A percentile compares a stretch with the other conserved stretches of the same genome.
phyloP scores from a whole-genome alignment of 345 rosid genomes.

The Corchorus capsularis region DNA sequence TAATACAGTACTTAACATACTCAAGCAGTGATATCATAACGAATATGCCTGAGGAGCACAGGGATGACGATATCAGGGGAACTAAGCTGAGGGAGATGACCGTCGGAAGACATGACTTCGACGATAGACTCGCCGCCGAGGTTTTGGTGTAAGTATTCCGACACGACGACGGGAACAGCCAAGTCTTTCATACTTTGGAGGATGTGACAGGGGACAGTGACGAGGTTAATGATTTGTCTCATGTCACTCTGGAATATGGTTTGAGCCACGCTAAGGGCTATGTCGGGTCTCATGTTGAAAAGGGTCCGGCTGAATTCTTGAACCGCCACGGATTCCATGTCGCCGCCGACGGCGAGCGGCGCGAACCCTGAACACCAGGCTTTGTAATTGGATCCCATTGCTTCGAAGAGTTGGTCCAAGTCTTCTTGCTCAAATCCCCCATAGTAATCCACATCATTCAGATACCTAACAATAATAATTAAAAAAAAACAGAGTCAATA shows the following conservation, averaged over 20 bases:
- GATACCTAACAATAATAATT: constrained; percentile 37
- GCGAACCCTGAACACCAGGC: constrained; percentile 95
- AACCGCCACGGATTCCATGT: constrained; percentile 82
- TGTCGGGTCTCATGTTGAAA: constrained; percentile 96
- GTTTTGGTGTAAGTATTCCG: constrained; percentile 74
- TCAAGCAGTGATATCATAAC: constrained; percentile 49
- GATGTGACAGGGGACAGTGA: constrained; percentile 82
- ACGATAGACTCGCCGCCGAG: constrained; percentile 73
- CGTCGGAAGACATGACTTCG: constrained; percentile 79
- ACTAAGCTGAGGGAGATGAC: constrained; percentile 95
- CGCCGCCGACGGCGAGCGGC: constrained; percentile 82
- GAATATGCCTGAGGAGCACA: constrained; percentile 73
- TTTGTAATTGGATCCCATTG: constrained; percentile 73
- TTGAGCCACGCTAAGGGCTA: constrained; percentile 70
- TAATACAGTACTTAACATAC: too few relatives aligned
- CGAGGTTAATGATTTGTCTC: constrained; percentile 56
- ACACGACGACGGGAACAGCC: constrained; percentile 78
- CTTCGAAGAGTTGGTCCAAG: constrained; percentile 72
- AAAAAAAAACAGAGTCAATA: background rate
- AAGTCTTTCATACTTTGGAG: constrained; percentile 81
- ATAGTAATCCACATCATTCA: constrained; percentile 76
- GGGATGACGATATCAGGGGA: constrained; percentile 86
- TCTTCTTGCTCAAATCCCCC: constrained; percentile 93
- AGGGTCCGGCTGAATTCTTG: constrained; percentile 94
- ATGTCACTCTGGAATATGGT: constrained; percentile 79